Conservation (phyloP, 176 grass and related monocot genomes). For the Urochloa ruziziensis region DNA sequence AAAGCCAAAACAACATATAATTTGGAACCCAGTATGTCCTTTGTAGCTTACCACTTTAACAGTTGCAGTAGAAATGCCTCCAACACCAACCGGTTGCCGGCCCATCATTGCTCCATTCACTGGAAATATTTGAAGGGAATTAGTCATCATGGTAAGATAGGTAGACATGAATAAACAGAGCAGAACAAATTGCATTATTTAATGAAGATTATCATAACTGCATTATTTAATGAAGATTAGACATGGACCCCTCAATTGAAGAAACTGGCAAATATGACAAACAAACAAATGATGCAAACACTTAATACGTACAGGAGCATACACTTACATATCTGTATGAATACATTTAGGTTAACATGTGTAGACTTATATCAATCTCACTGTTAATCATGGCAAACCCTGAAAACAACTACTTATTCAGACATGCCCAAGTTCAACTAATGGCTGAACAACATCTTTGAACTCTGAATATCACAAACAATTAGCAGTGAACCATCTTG, state of each 20-base stretch:
- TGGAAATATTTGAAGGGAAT: slow-evolving; percentile 27
- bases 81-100: slow-evolving; percentile 50
- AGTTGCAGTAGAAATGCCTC: slow-evolving; percentile 42
- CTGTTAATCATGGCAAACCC: too few relatives aligned
- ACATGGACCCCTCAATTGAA: not conserved
- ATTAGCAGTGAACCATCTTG: not conserved
- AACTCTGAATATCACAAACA: not conserved
- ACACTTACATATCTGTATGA: not conserved
- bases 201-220: slow-evolving; percentile 24
- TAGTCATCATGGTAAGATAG: not conserved
- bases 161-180: slow-evolving; percentile 17
- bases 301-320: not conserved
- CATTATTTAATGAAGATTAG: slow-evolving; percentile 13
- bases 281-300: slow-evolving; percentile 17
- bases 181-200: slow-evolving; percentile 4
- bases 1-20: too few relatives aligned
- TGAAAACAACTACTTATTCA: not conserved
- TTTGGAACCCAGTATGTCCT: too few relatives aligned
- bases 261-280: not conserved
- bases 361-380: not conserved
- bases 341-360: not conserved
- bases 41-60: slow-evolving; percentile 64
- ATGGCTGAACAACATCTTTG: not conserved
- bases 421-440: not conserved
- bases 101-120: slow-evolving; percentile 55